Base-by-base conservation (phyloP, 2,329 filamentous ascomycete species). In the Gyromitra esculenta region DNA sequence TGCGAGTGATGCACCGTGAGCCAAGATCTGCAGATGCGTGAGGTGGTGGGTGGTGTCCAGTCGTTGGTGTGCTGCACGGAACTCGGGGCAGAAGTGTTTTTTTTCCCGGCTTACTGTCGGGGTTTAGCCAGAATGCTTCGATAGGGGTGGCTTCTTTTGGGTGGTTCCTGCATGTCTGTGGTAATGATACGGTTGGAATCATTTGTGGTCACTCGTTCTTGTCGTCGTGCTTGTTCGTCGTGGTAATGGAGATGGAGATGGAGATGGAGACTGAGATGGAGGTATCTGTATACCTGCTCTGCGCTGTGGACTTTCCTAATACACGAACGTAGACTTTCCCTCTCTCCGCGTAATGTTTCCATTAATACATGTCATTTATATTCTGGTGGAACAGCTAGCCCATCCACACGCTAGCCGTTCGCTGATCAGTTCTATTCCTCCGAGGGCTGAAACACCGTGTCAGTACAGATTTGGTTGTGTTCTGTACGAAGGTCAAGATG, bases 1-100 rank as follows among this genome's bases (percentile, higher is more conserved):
- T 5, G 13, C 70, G 70, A 73, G 70, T 73, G 70, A 73, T 37
- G n/a, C n/a, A 4, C 15, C 6, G 18, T 73, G 70, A 59, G 62
- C 70, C 60, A 73, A 66, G 60, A 62, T 25, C 60, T 45, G 21
- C 25, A 37, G 4, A 31, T 13, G 50, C 15, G 50, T 35, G 39
- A 8, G 62, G 25, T 7, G 35, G 45, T 2, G 62, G 21, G 41
- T 31, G 45, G 6, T 25, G 18, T 2, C 63, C 63, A 54, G 21
- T 66, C 31, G 35, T 8, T n/a, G 13, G 25, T 35, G 37, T 37
- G 25, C 6, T 37, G 21, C 11, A 21, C 31, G 15, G 41, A 50
- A 15, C 15, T 63, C 11, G 21, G 62, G 63, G 13, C 6, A 4
- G 15, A 7, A 18, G 59, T 18, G 41, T 63, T 56, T 9, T 2